Evolutionary conservation across 2,329 filamentous ascomycete species (phyloP).

Genomic region (Teratosphaeria pseudoeucalypti): DNA sequence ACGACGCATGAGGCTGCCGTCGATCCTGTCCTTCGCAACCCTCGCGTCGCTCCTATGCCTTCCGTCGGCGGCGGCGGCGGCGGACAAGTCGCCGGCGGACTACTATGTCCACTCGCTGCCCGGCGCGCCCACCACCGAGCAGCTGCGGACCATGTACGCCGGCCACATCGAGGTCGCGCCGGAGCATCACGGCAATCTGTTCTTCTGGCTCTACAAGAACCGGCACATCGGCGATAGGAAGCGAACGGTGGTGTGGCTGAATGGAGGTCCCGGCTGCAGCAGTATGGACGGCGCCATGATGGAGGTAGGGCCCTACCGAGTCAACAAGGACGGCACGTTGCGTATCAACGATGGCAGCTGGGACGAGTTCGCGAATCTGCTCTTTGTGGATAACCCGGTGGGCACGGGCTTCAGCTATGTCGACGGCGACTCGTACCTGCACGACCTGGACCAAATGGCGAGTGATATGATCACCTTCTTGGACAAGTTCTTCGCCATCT

Average conservation of each 20-base stretch:
- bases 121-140: conserved; percentile 56
- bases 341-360: conserved; percentile 86
- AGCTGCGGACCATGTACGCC: conserved; percentile 92
- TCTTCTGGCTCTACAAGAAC: conserved; percentile 98
- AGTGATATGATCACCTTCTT: conserved; percentile 78
- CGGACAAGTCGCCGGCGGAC: conserved; percentile 60
- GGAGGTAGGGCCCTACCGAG: conserved; percentile 86
- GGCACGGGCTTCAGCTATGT: conserved; percentile 95
- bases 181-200: conserved; percentile 81
- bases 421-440: conserved; percentile 75
- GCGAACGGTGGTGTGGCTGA: conserved; percentile 90
- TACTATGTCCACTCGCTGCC: conserved; percentile 83
- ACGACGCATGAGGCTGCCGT: neutral
- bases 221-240: conserved; percentile 86
- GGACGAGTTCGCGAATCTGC: conserved; percentile 94
- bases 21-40: neutral
- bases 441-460: conserved; percentile 81
- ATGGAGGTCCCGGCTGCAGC: conserved; percentile 92
- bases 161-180: conserved; percentile 87
- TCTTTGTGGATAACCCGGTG: conserved; percentile 95
- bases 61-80: conserved; percentile 10
- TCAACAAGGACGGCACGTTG: conserved; percentile 63
- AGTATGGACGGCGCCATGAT: conserved; percentile 95
- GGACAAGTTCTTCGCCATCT: conserved; percentile 81
- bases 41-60: conserved; percentile 3